Evolutionary conservation across 805 yeast species (phyloP), one percentile per base, ranked within the genome.

Genomic region (Jamesozyma spencerorum): DNA sequence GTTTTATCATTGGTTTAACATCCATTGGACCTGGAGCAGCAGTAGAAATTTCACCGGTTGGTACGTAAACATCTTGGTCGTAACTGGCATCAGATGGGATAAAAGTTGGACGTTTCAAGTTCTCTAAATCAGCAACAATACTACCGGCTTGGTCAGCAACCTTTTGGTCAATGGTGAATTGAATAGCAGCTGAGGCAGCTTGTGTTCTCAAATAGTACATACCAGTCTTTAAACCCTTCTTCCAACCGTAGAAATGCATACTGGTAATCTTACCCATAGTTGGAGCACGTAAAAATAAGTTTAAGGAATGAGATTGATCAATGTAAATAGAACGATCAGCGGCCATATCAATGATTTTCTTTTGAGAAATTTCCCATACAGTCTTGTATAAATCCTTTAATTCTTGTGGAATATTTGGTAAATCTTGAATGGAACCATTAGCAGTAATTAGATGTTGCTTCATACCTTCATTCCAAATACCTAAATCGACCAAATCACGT

Each of bases 171-270:
- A 81, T 72, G 14, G 92, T 83, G 64, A 87, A 90, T 69, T 90
- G 94, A 58, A 92, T 92, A 36, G 98, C 97, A 38, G 95, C 84
- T 33, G 95, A 77, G 17, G 98, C 98, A 45, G 97, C 96, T 72
- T 85, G 94, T 10, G 97, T 90, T 66, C 97, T 81, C 63, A 92
- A 71, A 66, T 92, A 92, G 72, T 92, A 92, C 94, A 92, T 90
- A 57, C 98, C 98, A 4, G 98, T 92, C 74, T 92, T 92, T 61
- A 92, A 75, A 46, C 98, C 98, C 70, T 84, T 86, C 71, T 85
- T 84, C 98, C 98, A 92, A 36, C 96, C 97, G 60, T 92, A 90
- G 72, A 92, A 92, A 64, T 92, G 98, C 97, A 92, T 92, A 49
- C 92, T 79, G 5, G 97, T 92, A 59, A 92, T 74, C 64, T 92